Percentiles rank a stretch among this genome's conserved stretches.
Evolutionary conservation across 2,329 filamentous ascomycete species (phyloP).

Genomic region (Tolypocladium pustulatum): DNA sequence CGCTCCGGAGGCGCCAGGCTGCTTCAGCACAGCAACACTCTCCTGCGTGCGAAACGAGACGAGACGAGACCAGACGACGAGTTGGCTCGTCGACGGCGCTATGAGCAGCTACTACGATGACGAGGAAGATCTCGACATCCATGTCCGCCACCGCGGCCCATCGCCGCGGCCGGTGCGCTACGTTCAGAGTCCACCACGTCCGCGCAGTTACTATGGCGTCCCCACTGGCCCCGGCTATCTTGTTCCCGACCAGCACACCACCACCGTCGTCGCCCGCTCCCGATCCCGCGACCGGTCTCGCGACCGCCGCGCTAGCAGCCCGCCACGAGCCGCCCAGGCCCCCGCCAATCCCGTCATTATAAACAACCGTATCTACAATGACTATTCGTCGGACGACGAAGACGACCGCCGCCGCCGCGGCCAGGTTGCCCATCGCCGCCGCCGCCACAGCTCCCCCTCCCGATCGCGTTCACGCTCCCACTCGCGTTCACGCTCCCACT

Average conservation of each 20-base stretch:
- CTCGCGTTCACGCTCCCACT: slow-evolving; percentile 18
- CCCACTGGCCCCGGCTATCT: slow-evolving; percentile 30
- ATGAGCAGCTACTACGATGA: slow-evolving; percentile 32
- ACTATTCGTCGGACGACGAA: slow-evolving; percentile 34
- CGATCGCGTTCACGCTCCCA: slow-evolving; percentile 18
- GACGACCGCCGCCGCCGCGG: slow-evolving; percentile 10
- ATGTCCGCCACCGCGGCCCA: slow-evolving; percentile 29
- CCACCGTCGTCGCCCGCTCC: slow-evolving; percentile 31
- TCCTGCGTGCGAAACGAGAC: not conserved
- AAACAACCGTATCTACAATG: slow-evolving; percentile 44
- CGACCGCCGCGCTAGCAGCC: slow-evolving; percentile 31
- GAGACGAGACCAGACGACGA: not conserved
- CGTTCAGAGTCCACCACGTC: slow-evolving; percentile 29
- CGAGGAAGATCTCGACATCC: slow-evolving; percentile 46
- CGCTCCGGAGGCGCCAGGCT: not conserved
- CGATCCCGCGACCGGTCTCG: slow-evolving; percentile 31
- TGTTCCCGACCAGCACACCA: slow-evolving; percentile 32
- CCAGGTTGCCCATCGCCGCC: slow-evolving; percentile 16
- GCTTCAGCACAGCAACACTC: not conserved
- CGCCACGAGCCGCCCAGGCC: slow-evolving; percentile 19
- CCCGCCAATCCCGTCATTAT: slow-evolving; percentile 40
- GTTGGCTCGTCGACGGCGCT: not conserved
- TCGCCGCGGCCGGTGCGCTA: slow-evolving; percentile 33
- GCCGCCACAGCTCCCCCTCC: slow-evolving; percentile 15
- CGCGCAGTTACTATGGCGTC: slow-evolving; percentile 28